Base-by-base conservation (phyloP, 2,329 filamentous ascomycete species). In the Macrophomina tecta region DNA sequence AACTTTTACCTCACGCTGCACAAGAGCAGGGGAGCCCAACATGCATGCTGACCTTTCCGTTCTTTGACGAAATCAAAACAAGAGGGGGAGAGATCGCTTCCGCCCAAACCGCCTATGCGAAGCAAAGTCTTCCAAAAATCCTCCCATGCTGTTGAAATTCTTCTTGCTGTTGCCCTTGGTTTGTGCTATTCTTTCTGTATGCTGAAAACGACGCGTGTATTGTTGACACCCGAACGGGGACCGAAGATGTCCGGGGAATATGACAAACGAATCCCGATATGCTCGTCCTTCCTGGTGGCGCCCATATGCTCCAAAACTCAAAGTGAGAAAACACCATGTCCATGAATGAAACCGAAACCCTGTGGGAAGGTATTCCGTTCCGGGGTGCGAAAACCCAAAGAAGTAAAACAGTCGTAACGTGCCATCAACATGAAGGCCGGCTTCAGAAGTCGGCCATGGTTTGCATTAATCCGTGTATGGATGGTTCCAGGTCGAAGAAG, bases 361-460 rank as follows among this genome's bases (percentile, higher is more conserved):
- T 49, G 36, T 51, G 18, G 14, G 40, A 23, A 51, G 46, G 60
- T 40, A 45, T 63, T 49, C 32, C 42, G 46, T 40, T 49, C 45
- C 34, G 18, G 18, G 46, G 23, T n/a, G 46, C 16, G n/a, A 28
- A 12, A 34, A 12, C 48, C 61, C 61, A 53, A 48, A 64, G 61
- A 64, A 64, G 61, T 52, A 42, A 64, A 64, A 52, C 61, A 52
- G 49, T 64, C 61, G 49, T 62, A 64, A 52, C 48, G 32, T 64
- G 61, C 61, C 61, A 64, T 64, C 61, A 64, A 64, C 61, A 64
- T 64, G 61, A 64, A 64, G 61, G 61, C 61, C 61, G 61, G 61
- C 61, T 64, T 52, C 61, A 53, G 61, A 23, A 42, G 61, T 64
- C 61, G 61, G 61, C 61, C 61, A 62, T 7, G 30, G 56, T 18